phyloP scores from a whole-genome alignment of 2,329 filamentous ascomycete species.

The Penicillium polonicum region DNA sequence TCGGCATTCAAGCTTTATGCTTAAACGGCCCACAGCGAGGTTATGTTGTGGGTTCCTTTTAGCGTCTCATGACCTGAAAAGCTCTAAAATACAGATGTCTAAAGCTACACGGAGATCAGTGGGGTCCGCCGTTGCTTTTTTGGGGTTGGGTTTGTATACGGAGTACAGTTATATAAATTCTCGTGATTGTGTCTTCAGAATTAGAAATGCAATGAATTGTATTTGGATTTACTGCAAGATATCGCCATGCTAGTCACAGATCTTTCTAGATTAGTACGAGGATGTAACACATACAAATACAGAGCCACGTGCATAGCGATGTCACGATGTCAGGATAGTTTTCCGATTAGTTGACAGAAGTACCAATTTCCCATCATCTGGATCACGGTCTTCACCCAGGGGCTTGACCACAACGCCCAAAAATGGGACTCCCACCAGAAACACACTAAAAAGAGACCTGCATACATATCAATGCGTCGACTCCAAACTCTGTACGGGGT shows the following conservation, averaged over 20 bases:
- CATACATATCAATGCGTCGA: not conserved
- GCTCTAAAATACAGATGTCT: not conserved
- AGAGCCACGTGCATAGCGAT: not conserved
- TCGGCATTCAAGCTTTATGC: slow-evolving; percentile 19
- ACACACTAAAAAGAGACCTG: not conserved
- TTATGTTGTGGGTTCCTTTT: slow-evolving; percentile 11
- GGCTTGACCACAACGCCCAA: not conserved
- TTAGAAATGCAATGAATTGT: not conserved
- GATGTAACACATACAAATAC: not conserved
- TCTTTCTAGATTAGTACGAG: not conserved
- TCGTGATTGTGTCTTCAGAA: not conserved
- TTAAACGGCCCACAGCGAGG: slow-evolving; percentile 19
- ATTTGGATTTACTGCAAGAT: not conserved
- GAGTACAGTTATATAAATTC: not conserved
- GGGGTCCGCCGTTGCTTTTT: not conserved
- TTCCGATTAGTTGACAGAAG: not conserved
- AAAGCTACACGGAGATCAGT: not conserved
- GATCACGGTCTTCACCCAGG: not conserved
- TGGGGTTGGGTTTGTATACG: not conserved
- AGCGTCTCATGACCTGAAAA: slow-evolving; percentile 3
- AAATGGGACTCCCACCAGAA: not conserved
- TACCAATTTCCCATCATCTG: not conserved
- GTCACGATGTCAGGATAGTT: not conserved
- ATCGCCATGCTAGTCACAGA: not conserved
- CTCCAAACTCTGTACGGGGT: not conserved